A percentile compares a stretch with the other conserved stretches of the same genome.
Conservation (phyloP, 1,284 basidiomycete species). For the Ustilago sp. region DNA sequence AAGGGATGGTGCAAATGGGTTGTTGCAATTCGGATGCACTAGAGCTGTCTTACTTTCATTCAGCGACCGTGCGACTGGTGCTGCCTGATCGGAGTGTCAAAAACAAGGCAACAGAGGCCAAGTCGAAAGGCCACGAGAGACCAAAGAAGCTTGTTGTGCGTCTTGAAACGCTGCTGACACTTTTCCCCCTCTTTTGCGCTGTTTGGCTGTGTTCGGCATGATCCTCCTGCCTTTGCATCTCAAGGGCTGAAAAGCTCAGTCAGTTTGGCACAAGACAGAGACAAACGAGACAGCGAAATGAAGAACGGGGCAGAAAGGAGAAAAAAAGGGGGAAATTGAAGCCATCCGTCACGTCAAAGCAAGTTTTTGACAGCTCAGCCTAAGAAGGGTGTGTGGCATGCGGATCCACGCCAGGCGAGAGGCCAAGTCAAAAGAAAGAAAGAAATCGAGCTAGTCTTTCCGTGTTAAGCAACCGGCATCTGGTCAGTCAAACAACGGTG, state of each 20-base stretch:
- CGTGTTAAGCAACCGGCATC: background rate
- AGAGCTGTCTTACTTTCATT: background rate
- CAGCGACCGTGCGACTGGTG: background rate
- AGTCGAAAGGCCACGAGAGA: conserved; percentile 22
- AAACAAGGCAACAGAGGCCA: conserved; percentile 6
- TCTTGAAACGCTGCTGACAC: background rate
- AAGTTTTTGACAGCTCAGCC: conserved; percentile 7
- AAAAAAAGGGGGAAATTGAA: background rate
- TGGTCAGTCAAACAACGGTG: background rate
- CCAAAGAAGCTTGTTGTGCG: background rate
- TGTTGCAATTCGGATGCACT: background rate
- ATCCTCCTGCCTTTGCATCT: background rate
- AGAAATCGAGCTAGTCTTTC: background rate
- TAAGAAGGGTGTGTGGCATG: background rate
- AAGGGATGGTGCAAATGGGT: background rate
- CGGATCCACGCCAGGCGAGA: background rate
- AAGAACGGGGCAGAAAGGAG: background rate
- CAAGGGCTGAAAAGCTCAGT: background rate
- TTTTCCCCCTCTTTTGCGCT: background rate
- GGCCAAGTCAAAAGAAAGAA: background rate
- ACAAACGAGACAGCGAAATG: background rate
- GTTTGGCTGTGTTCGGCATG: background rate
- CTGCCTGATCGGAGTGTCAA: conserved; percentile 10
- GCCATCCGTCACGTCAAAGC: background rate
- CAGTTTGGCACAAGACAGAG: background rate